A percentile compares a stretch with the other conserved stretches of the same genome.
Conservation (phyloP, 345 rosid species). For the Excoecaria cochinchinensis region DNA sequence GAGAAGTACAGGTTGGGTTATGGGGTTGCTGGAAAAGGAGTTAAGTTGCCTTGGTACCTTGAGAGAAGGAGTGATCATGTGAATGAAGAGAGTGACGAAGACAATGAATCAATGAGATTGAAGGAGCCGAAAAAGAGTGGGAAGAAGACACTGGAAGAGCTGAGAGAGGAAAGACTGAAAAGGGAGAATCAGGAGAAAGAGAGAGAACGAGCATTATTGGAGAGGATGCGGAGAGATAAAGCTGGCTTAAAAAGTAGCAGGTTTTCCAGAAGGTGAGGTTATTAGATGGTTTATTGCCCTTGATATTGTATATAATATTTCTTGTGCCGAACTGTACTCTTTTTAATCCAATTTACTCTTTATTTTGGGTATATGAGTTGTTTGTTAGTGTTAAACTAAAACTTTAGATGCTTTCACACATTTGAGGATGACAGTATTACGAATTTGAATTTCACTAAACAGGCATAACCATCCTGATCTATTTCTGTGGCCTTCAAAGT, state of each 20-base stretch:
- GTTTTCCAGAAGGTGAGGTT: constrained; percentile 48
- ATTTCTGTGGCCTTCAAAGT: background rate
- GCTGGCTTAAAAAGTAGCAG: constrained; percentile 23
- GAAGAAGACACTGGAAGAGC: constrained; percentile 71
- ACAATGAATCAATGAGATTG: constrained; percentile 26
- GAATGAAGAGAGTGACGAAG: constrained; percentile 25
- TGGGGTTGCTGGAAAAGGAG: constrained; percentile 92
- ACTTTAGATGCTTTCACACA: background rate
- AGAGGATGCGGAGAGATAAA: constrained; percentile 45
- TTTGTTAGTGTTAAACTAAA: background rate
- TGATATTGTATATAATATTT: background rate
- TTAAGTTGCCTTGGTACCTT: constrained; percentile 88
- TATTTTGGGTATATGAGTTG: background rate
- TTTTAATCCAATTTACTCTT: background rate
- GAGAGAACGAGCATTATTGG: constrained; percentile 54
- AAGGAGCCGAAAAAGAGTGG: constrained; percentile 46
- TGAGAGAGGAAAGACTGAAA: constrained; percentile 70
- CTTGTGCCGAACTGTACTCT: background rate
- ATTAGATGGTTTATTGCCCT: background rate
- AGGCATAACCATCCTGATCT: background rate
- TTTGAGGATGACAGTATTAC: background rate
- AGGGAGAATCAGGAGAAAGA: constrained; percentile 81
- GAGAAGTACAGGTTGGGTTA: constrained; percentile 86
- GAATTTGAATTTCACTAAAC: background rate
- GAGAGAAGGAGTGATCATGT: constrained; percentile 48